These are phyloP conservation scores for Parmelia sp. DNA, from an alignment of 495 filamentous ascomycete genomes.

Conservation along the genomic window DNA sequence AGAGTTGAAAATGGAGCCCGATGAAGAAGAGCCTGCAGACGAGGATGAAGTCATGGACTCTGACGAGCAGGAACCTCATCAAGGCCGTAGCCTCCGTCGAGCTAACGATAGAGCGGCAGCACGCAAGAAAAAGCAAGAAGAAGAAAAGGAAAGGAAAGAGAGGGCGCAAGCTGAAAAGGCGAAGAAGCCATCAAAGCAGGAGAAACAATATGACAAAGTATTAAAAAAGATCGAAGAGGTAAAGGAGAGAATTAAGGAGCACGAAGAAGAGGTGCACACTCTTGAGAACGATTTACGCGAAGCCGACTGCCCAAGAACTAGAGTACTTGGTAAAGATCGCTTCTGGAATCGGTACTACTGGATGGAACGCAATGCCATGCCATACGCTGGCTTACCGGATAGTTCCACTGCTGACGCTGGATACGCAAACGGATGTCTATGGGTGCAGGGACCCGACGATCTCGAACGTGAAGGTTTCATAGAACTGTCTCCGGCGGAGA, in stretches of 20 bases:
- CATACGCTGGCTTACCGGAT: constrained; percentile 77
- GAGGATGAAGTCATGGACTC: constrained; percentile 56
- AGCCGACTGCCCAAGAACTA: constrained; percentile 84
- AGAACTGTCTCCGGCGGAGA: constrained; percentile 63
- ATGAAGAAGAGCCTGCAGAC: constrained; percentile 52
- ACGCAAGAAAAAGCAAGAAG: constrained; percentile 71
- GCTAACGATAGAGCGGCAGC: constrained; percentile 71
- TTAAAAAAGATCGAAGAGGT: constrained; percentile 82
- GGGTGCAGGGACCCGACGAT: constrained; percentile 93
- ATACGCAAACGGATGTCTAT: constrained; percentile 91
- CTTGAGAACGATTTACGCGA: constrained; percentile 90
- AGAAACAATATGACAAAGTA: constrained; percentile 76
- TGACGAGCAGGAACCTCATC: constrained; percentile 54
- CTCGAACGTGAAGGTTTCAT: constrained; percentile 81
- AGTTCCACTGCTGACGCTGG: constrained; percentile 80
- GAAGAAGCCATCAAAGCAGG: constrained; percentile 78
- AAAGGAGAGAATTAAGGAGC: constrained; percentile 67
- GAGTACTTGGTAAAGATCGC: constrained; percentile 81
- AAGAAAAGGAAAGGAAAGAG: constrained; percentile 71
- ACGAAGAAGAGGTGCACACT: constrained; percentile 74
- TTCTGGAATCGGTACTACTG: constrained; percentile 99
- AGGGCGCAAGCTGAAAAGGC: constrained; percentile 74
- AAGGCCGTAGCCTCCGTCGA: constrained; percentile 67
- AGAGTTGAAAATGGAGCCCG: constrained; percentile 59
- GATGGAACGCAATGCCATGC: constrained; percentile 99